Evolutionary conservation across 2,329 filamentous ascomycete genomes (phyloP), one percentile per base, ranked within the genome.

Genomic region (Leptographium flavum): DNA sequence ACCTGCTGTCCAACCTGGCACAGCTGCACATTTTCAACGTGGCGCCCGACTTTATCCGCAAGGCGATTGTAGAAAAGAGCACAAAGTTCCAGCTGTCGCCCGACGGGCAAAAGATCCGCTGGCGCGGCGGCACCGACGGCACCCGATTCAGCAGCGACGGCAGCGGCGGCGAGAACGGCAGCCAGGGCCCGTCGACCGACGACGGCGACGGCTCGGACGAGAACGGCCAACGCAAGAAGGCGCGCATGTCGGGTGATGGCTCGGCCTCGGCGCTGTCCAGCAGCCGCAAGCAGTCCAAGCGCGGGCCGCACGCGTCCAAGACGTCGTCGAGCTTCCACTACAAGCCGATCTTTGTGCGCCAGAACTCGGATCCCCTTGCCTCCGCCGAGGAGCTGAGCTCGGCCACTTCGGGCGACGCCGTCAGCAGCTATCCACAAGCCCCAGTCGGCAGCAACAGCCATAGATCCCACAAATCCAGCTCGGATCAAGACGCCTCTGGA

Each of bases 1-100:
- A 92, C 53, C 63, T 93, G 1, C 68, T 93, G 2, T 79, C 81
- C 57, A 87, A 82, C 55, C 73, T 93, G 67, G 86, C 87, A 0
- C 86, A 93, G 60, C 65, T 93, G 17, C 86, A 93, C 54, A 90
- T 87, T 0, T 71, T 92, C 53, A 88, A 87, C 47, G 85, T 93
- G 1, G 87, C 86, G 0, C 71, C 80, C 0, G 77, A 81, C 25
- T 90, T 90, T 54, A 78, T 92, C 33, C 79, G 83, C 47, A 74
- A 74, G 31, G 83, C 87, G 0, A 69, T 93, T 1, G 65, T 68
- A 1, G 76, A 83, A 42, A 74, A 79, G 52, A 90, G 84, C 54
- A 72, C 73, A 19, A 83, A 82, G 53, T 79, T 94, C 43, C 83
- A 93, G 57, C 58, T 93, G 0, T 90, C 85, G 0, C 67, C 68